A percentile compares a stretch with the other conserved stretches of the same genome.
phyloP scores from a whole-genome alignment of 2,329 filamentous ascomycete species.

The Mycocentrospora acerina region DNA sequence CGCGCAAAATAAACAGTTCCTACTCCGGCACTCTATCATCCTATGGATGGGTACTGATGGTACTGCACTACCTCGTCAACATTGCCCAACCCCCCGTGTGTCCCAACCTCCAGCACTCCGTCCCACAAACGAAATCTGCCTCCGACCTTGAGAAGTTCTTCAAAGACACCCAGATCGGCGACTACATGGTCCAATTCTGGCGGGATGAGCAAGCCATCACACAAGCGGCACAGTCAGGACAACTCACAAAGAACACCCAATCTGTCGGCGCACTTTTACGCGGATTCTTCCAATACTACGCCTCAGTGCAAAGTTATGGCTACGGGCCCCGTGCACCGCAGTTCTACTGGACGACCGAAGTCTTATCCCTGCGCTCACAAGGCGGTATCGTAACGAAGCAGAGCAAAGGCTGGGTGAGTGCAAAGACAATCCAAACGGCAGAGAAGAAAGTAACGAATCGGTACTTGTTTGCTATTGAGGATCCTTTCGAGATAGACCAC shows the following conservation, averaged over 20 bases:
- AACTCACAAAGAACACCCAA: constrained; percentile 69
- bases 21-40: constrained; percentile 85
- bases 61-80: constrained; percentile 87
- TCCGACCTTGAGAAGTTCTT: constrained; percentile 44
- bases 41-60: constrained; percentile 91
- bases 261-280: constrained; percentile 70
- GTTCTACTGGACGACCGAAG: constrained; percentile 80
- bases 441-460: constrained; percentile 72
- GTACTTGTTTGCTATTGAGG: constrained; percentile 87
- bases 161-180: constrained; percentile 55
- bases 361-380: constrained; percentile 72
- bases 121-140: constrained; percentile 20
- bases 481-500: constrained; percentile 85
- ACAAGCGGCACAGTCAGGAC: constrained; percentile 57
- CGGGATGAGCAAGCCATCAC: constrained; percentile 70
- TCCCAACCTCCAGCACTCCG: constrained; percentile 72
- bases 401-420: constrained; percentile 83
- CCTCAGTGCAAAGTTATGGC: constrained; percentile 51
- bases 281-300: constrained; percentile 88
- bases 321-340: constrained; percentile 46
- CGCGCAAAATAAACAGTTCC: constrained; percentile 79
- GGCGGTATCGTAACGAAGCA: constrained; percentile 73
- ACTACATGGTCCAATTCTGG: constrained; percentile 76
- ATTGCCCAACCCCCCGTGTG: constrained; percentile 77
- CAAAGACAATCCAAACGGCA: constrained; percentile 66